Percentiles rank a stretch among this genome's conserved stretches.
Evolutionary conservation across 208 protist species (phyloP).

Genomic region (Leishmania turanica): DNA sequence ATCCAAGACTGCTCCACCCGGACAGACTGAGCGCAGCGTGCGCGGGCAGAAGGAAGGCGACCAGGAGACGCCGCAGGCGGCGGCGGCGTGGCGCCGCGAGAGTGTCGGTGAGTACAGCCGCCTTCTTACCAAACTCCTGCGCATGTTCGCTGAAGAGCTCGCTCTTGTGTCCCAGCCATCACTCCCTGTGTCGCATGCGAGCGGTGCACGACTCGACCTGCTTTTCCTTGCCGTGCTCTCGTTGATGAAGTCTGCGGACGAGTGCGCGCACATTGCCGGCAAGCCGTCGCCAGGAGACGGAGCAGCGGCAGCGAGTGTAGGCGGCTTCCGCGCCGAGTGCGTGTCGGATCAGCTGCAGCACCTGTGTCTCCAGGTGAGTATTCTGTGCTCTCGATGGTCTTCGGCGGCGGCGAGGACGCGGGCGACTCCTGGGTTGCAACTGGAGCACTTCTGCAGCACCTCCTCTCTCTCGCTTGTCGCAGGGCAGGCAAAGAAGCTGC

Average conservation of each 20-base stretch:
- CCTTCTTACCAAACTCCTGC: constrained; percentile 2
- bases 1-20: not conserved
- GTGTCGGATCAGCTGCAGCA: not conserved
- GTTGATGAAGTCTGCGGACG: constrained; percentile 5
- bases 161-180: not conserved
- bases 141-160: not conserved
- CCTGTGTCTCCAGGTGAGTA: constrained; percentile 1
- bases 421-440: too few species aligned
- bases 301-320: not conserved
- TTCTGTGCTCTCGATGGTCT: not conserved
- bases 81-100: not conserved
- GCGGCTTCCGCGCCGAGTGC: not conserved
- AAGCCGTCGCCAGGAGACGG: not conserved
- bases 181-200: not conserved
- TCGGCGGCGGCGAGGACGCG: not conserved
- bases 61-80: not conserved
- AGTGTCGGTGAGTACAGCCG: not conserved
- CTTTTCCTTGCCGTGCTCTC: constrained; percentile 13
- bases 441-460: not conserved
- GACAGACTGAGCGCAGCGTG: not conserved
- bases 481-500: not conserved
- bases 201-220: constrained; percentile 1
- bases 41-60: not conserved
- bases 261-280: not conserved
- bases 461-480: not conserved